Base-by-base conservation (phyloP, 2,329 filamentous ascomycete genomes). In the Neospermospora avenae region DNA sequence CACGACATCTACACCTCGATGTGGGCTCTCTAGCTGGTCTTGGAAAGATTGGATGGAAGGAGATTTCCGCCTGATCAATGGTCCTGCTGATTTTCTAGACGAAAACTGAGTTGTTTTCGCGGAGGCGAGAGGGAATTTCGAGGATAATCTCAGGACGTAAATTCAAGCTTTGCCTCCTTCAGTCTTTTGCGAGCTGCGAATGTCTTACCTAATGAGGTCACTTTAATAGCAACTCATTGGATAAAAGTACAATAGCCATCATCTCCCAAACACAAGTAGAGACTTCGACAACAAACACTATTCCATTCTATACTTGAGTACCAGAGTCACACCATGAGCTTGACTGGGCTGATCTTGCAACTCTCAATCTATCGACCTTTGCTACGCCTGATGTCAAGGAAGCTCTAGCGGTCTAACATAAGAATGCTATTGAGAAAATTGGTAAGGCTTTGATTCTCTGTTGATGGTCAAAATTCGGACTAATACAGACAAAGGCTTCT, bases 381-480 rank as follows among this genome's bases (percentile, higher is more conserved):
- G 74, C 78, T 42, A 71, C 75, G 20, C 78, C 78, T 0, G 79
- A 77, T 1, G 80, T 80, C 10, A 82, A 81, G 65, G 73, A 81
- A 65, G 68, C 73, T 46, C 70, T 83, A 0, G 79, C 80, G 1
- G 75, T 77, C 46, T 79, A 81, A 60, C 72, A 83, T 3, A 73
- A 78, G 11, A 76, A 82, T 64, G 80, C 80, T 18, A 77, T 80
- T 1, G 71, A 74, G 34, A 66, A 76, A 41, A 73, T 77, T 69
- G 81, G 83, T 3, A 61, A 10, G 28, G 4, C 7, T 16, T 35
- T 8, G 22, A 3, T n/a, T 5, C 5, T 49, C 20, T 22, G 13
- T 20, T 22, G 1, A 16, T n/a, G 8, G n/a, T 2, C 16, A 25
- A 45, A 7, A 24, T 24, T 13, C 16, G 5, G 4, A 22, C 54